These are phyloP conservation scores for Fusarium lyarnte DNA, from an alignment of 2,329 filamentous ascomycete species.

Conservation along the genomic window DNA sequence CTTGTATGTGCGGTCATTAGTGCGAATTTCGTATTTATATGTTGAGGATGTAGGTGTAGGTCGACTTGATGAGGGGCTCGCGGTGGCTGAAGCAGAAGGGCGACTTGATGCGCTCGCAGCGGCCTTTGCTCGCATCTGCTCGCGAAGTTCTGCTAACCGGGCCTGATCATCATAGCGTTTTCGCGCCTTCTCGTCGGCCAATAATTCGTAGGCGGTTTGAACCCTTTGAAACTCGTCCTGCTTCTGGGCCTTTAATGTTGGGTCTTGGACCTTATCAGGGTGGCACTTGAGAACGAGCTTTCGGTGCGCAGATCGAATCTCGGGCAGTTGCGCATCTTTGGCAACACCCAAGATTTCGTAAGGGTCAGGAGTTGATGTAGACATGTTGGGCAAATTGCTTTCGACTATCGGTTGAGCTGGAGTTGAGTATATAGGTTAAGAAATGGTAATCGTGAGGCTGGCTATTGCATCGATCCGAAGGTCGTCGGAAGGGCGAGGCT, in stretches of 20 bases:
- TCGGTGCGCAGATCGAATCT: conserved; percentile 82
- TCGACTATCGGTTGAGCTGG: conserved; percentile 18
- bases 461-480: conserved; percentile 41
- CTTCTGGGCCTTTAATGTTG: conserved; percentile 78
- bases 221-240: conserved; percentile 91
- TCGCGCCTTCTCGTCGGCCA: conserved; percentile 79
- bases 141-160: conserved; percentile 71
- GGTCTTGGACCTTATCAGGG: conserved; percentile 89
- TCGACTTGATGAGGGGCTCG: conserved; percentile 28
- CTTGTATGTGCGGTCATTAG: conserved; percentile 59
- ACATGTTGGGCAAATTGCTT: conserved; percentile 50
- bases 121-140: conserved; percentile 57
- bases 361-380: conserved; percentile 73
- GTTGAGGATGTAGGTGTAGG: conserved; percentile 51
- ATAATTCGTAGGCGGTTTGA: conserved; percentile 90
- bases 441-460: conserved; percentile 17
- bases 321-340: conserved; percentile 73
- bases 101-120: conserved; percentile 22
- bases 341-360: conserved; percentile 80
- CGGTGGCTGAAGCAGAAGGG: conserved; percentile 2
- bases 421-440: conserved; percentile 31
- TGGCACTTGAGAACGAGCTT: conserved; percentile 90
- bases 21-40: conserved; percentile 59
- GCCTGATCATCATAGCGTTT: conserved; percentile 81
- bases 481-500: conserved; percentile 38